A percentile compares a stretch with the other conserved stretches of the same genome.
phyloP scores from a whole-genome alignment of 352 stramenopile genomes.

The Pythium aquatile region DNA sequence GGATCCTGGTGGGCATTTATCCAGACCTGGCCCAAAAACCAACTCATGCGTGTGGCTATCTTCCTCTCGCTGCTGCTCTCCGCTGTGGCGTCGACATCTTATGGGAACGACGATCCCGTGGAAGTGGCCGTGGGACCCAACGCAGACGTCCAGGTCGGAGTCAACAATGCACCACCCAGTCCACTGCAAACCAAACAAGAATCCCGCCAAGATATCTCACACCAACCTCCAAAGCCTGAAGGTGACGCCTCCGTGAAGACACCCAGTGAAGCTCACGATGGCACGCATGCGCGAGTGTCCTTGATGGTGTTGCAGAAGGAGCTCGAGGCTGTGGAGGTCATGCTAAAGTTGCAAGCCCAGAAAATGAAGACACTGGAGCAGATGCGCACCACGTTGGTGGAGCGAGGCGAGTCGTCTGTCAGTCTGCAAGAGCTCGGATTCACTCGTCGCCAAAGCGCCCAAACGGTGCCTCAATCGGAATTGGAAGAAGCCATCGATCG shows the following conservation, averaged over 20 bases:
- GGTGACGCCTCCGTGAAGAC: not conserved
- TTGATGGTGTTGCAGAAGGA: conserved; percentile 21
- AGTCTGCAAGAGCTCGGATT: not conserved
- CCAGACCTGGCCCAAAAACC: not conserved
- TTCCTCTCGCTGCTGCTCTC: not conserved
- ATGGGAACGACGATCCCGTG: not conserved
- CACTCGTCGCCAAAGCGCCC: not conserved
- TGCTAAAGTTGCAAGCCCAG: conserved; percentile 17
- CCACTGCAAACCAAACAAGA: not conserved
- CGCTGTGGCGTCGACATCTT: not conserved
- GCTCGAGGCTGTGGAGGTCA: conserved; percentile 16
- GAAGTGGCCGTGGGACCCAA: conserved; percentile 5
- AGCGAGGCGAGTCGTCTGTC: not conserved
- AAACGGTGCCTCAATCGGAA: not conserved
- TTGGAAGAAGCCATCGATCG: conserved; percentile 13
- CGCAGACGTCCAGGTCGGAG: not conserved
- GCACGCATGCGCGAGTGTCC: conserved; percentile 3
- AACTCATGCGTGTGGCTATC: not conserved
- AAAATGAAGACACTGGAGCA: conserved; percentile 21
- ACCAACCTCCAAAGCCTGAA: not conserved
- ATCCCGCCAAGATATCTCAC: not conserved
- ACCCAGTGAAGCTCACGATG: not conserved
- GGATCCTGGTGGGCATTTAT: not conserved
- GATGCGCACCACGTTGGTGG: conserved; percentile 10
- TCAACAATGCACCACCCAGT: not conserved